Evolutionary conservation across 495 filamentous ascomycete species (phyloP).

Genomic region (Talaromyces thailandensis): DNA sequence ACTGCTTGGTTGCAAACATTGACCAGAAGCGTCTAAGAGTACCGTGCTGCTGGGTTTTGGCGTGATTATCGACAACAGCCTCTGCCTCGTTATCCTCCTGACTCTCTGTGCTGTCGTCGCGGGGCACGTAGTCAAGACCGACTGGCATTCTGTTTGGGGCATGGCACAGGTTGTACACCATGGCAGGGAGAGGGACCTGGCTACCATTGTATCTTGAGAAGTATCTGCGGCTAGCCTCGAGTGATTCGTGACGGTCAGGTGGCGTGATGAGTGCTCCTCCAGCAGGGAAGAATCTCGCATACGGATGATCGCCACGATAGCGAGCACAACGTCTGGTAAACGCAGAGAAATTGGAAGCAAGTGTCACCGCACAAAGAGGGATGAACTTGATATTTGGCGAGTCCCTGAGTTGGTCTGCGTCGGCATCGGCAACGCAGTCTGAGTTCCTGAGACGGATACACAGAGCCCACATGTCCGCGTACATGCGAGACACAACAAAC

Average conservation of each 20-base stretch:
- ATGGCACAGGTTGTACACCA: neutral
- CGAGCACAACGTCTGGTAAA: constrained; percentile 14
- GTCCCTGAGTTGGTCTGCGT: neutral
- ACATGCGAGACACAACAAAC: constrained; percentile 19
- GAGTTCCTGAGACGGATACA: constrained; percentile 15
- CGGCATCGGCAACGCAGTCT: neutral
- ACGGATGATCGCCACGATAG: neutral
- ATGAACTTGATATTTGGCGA: constrained; percentile 16
- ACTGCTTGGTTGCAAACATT: neutral
- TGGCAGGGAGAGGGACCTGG: neutral
- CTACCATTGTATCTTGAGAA: neutral
- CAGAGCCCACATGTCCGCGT: constrained; percentile 25
- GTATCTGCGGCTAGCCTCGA: constrained; percentile 16
- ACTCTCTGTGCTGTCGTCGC: neutral
- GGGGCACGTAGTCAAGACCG: neutral
- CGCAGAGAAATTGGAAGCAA: constrained; percentile 20
- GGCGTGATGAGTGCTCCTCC: constrained; percentile 20
- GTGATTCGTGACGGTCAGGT: constrained; percentile 17
- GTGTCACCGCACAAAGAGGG: constrained; percentile 22
- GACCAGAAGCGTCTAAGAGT: neutral
- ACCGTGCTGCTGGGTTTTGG: neutral
- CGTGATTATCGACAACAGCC: neutral
- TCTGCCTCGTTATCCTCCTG: neutral
- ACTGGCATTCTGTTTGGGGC: neutral
- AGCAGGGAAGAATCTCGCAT: constrained; percentile 13